These are phyloP conservation scores for Pseudopyrenochaeta lycopersici DNA, from an alignment of 2,329 filamentous ascomycete species.

Conservation along the genomic window DNA sequence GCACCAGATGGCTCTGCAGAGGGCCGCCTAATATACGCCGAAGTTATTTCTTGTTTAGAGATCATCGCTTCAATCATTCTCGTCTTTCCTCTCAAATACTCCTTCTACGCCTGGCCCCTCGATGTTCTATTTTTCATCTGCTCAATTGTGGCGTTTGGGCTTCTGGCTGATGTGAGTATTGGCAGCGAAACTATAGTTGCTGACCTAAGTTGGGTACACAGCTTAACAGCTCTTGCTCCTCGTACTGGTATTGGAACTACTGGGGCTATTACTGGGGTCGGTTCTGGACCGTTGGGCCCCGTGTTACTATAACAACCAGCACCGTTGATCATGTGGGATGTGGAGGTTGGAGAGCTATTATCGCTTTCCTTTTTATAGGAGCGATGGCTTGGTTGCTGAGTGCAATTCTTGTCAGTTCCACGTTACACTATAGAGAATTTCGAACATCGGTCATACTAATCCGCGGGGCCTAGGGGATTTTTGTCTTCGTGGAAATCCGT, in stretches of 20 bases:
- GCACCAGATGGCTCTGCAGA: not conserved
- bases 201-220: slow-evolving; percentile 8
- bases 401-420: slow-evolving; percentile 12
- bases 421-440: not conserved
- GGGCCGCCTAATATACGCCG: slow-evolving; percentile 12
- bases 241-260: slow-evolving; percentile 16
- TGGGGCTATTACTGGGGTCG: slow-evolving; percentile 20
- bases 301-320: not conserved
- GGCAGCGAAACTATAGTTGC: not conserved
- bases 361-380: slow-evolving; percentile 14
- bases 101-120: slow-evolving; percentile 17
- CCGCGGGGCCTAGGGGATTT: not conserved
- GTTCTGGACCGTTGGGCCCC: slow-evolving; percentile 11
- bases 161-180: slow-evolving; percentile 13
- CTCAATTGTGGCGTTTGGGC: slow-evolving; percentile 20
- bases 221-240: slow-evolving; percentile 16
- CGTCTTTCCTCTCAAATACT: slow-evolving; percentile 9
- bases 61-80: slow-evolving; percentile 11
- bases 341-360: slow-evolving; percentile 7
- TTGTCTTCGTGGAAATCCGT: slow-evolving; percentile 10
- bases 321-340: slow-evolving; percentile 2
- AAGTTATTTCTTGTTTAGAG: slow-evolving; percentile 14
- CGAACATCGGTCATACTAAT: not conserved
- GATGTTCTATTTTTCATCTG: slow-evolving; percentile 15
- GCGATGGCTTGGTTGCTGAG: slow-evolving; percentile 12